phyloP scores from a whole-genome alignment of 192 early-diverging fungal genomes.

The Kickxella alabastrina region DNA sequence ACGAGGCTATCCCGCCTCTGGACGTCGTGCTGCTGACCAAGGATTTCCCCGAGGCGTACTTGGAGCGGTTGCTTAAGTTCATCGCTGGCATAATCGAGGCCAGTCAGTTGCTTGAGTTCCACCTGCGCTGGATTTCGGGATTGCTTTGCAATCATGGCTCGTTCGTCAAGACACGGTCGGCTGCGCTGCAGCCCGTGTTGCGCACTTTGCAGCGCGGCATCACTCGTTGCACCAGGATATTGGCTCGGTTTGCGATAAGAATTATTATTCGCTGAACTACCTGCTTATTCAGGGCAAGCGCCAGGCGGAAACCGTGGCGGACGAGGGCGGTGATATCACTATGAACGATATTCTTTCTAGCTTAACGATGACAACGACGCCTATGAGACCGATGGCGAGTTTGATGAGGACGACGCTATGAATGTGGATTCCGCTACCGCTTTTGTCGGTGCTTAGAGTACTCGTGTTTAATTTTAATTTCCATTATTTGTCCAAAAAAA shows the following conservation, averaged over 20 bases:
- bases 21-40: slow-evolving; percentile 73
- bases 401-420: slow-evolving; percentile 15
- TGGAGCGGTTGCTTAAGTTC: slow-evolving; percentile 80
- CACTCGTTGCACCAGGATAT: slow-evolving; percentile 50
- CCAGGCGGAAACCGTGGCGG: slow-evolving; percentile 13
- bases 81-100: slow-evolving; percentile 75
- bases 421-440: slow-evolving; percentile 20
- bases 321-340: slow-evolving; percentile 16
- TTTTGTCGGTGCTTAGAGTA: background rate
- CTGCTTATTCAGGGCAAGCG: slow-evolving; percentile 45
- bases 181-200: slow-evolving; percentile 66
- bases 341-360: slow-evolving; percentile 33
- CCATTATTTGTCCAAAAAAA: too few species aligned
- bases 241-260: slow-evolving; percentile 47
- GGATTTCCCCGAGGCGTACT: slow-evolving; percentile 80
- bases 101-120: slow-evolving; percentile 82
- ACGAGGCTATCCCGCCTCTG: slow-evolving; percentile 73
- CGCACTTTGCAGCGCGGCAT: slow-evolving; percentile 77
- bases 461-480: background rate
- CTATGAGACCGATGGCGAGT: slow-evolving; percentile 7
- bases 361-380: slow-evolving; percentile 18
- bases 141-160: slow-evolving; percentile 75
- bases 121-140: slow-evolving; percentile 76
- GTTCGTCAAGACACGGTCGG: slow-evolving; percentile 64
- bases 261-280: slow-evolving; percentile 42